These are phyloP conservation scores for Trichoderma brevicompactum DNA, from an alignment of 2,329 filamentous ascomycete genomes.

Conservation along the genomic window DNA sequence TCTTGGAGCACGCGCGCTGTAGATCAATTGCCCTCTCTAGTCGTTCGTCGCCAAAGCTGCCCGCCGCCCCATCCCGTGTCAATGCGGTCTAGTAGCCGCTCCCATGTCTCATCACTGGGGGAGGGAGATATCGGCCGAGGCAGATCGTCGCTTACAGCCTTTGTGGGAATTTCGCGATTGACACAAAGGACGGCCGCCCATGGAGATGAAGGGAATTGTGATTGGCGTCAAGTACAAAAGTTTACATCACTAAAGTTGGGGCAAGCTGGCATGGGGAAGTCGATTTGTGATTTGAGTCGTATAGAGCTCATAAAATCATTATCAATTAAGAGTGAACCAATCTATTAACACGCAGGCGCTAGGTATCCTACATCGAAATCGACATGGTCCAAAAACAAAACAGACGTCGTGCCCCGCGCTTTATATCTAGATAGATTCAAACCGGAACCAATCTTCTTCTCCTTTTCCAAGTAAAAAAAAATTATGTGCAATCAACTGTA, in stretches of 20 bases:
- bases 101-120: slow-evolving; percentile 23
- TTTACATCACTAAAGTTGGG: neutral
- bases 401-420: slow-evolving; percentile 17
- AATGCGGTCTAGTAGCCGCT: neutral
- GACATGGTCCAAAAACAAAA: slow-evolving; percentile 23
- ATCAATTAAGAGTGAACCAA: slow-evolving; percentile 28
- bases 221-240: neutral
- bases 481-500: slow-evolving; percentile 38
- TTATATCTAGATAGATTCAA: slow-evolving; percentile 21
- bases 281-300: neutral
- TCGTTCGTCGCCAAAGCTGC: slow-evolving; percentile 5
- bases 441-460: slow-evolving; percentile 29
- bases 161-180: slow-evolving; percentile 14
- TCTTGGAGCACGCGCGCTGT: neutral
- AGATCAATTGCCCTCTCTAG: slow-evolving; percentile 14
- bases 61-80: neutral
- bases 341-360: slow-evolving; percentile 28
- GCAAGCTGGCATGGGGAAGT: neutral
- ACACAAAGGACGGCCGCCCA: neutral
- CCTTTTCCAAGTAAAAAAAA: slow-evolving; percentile 36
- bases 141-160: slow-evolving; percentile 20
- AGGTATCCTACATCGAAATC: slow-evolving; percentile 30
- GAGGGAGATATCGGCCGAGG: neutral
- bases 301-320: slow-evolving; percentile 20
- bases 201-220: neutral